Evolutionary conservation across 2,329 filamentous ascomycete species (phyloP).

Genomic region (Ophiostoma triangulosporum): DNA sequence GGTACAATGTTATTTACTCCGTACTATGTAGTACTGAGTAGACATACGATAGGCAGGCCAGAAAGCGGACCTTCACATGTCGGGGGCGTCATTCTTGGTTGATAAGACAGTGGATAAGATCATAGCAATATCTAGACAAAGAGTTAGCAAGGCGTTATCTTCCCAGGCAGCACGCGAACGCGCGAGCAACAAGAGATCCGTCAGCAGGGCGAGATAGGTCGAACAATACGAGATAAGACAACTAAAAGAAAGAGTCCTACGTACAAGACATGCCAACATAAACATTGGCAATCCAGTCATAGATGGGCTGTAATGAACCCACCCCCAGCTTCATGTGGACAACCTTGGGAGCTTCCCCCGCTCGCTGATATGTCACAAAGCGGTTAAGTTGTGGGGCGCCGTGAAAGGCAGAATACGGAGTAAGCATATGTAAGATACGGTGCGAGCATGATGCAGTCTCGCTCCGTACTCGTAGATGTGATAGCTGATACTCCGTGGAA

Average conservation of each 20-base stretch:
- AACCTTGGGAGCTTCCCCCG: slow-evolving; percentile 5
- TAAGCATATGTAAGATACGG: background rate
- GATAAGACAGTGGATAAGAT: background rate
- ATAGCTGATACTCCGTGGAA: background rate
- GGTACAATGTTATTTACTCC: too few species aligned
- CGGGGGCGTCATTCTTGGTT: background rate
- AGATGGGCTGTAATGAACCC: background rate
- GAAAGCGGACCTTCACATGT: background rate
- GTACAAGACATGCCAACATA: background rate
- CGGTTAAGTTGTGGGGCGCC: background rate
- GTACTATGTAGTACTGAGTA: too few species aligned
- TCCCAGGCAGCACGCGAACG: background rate
- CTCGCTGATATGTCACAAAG: slow-evolving; percentile 3
- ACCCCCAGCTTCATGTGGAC: slow-evolving; percentile 4
- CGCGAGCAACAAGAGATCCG: background rate
- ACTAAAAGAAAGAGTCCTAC: background rate
- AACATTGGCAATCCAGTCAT: background rate
- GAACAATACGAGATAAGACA: background rate
- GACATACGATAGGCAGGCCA: background rate
- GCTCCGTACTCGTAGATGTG: too few species aligned
- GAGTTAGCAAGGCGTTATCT: background rate
- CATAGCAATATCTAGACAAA: background rate
- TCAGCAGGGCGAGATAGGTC: background rate
- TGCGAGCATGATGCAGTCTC: too few species aligned
- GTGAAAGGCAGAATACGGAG: background rate